Evolutionary conservation across 208 protist genomes (phyloP).

Genomic region (Porcisia hertigi): DNA sequence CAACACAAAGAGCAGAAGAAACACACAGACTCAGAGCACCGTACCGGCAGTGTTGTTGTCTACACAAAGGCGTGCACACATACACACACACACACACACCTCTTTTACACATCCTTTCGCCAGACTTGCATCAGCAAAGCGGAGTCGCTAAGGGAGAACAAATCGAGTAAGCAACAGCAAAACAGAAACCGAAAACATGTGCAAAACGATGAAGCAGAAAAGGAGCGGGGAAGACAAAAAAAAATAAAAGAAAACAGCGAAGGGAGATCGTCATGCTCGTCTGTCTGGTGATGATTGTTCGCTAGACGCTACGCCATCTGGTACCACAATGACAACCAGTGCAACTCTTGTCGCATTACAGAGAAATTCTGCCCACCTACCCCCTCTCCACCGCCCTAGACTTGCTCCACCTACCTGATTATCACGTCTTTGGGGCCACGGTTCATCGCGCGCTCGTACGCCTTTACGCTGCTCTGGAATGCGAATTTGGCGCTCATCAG

Average conservation of each 20-base stretch:
- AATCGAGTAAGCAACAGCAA: conserved; percentile 1
- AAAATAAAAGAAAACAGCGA: background rate
- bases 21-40: background rate
- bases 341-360: too few relatives aligned
- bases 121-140: too few relatives aligned
- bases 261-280: conserved; percentile 1
- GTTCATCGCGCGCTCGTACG: conserved; percentile 42
- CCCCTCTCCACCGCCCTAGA: too few relatives aligned
- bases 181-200: background rate
- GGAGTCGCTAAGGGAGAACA: background rate
- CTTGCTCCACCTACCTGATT: conserved; percentile 43
- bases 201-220: background rate
- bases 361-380: too few relatives aligned
- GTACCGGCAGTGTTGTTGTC: background rate
- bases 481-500: conserved; percentile 50
- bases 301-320: too few relatives aligned
- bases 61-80: background rate
- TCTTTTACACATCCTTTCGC: background rate
- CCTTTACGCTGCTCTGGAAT: conserved; percentile 43
- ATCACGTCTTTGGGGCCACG: conserved; percentile 48
- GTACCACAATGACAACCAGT: too few relatives aligned
- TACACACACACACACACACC: background rate
- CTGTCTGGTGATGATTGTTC: too few relatives aligned
- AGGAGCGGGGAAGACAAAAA: background rate
- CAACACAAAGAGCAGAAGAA: background rate